Evolutionary conservation across 2,329 filamentous ascomycete genomes (phyloP).

Genomic region (Arthrocladium fulminans): DNA sequence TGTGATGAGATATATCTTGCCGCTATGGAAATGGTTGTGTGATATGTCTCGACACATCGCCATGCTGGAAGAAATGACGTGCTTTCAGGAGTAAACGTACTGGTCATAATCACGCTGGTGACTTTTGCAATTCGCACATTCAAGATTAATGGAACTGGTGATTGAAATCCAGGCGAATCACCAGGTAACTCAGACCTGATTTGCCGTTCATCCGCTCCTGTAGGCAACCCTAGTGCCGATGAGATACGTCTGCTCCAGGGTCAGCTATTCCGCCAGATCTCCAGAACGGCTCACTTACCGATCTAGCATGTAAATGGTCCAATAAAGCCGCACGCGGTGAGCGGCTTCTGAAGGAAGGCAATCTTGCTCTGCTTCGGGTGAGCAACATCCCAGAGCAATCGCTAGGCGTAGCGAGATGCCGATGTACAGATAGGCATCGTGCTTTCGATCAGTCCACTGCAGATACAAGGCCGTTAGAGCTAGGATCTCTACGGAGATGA

Average conservation of each 20-base stretch:
- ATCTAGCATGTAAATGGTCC: constrained; percentile 24
- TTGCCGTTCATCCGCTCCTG: background rate
- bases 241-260: constrained; percentile 11
- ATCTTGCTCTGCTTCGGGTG: constrained; percentile 12
- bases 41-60: too few relatives aligned
- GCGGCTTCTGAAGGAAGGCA: constrained; percentile 21
- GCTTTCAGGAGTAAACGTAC: too few relatives aligned
- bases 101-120: background rate
- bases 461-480: background rate
- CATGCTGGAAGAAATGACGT: too few relatives aligned
- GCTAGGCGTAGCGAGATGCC: background rate
- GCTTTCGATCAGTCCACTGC: background rate
- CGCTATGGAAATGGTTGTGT: too few relatives aligned
- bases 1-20: too few relatives aligned
- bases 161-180: background rate
- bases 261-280: constrained; percentile 16
- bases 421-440: background rate
- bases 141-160: background rate
- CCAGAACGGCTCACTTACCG: constrained; percentile 11
- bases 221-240: background rate
- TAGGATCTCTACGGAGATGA: background rate
- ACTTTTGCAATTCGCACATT: background rate
- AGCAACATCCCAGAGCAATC: background rate
- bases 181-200: background rate
- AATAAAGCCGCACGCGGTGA: constrained; percentile 22